phyloP scores from a whole-genome alignment of 208 protist genomes.

The Acanthamoeba healyi region DNA sequence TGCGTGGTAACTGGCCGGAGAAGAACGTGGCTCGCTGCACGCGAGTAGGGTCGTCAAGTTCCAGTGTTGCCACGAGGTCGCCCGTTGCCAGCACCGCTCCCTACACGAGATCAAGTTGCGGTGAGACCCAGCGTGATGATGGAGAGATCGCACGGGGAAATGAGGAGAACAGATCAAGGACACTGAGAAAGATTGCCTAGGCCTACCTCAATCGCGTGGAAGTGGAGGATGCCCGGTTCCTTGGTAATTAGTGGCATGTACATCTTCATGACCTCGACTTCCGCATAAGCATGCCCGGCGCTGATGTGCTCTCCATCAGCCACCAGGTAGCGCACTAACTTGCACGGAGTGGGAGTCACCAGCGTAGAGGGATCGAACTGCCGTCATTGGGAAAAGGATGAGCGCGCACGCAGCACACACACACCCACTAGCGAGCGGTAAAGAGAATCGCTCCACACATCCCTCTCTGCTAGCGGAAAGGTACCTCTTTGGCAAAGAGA shows the following conservation, averaged over 20 bases:
- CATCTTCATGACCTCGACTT: slow-evolving; percentile 99
- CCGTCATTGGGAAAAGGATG: too few species aligned
- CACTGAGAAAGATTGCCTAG: too few species aligned
- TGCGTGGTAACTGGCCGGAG: not conserved
- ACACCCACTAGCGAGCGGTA: not conserved
- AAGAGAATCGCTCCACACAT: slow-evolving; percentile 89
- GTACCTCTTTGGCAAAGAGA: slow-evolving; percentile 84
- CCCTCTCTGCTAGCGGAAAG: slow-evolving; percentile 88
- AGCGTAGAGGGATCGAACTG: slow-evolving; percentile 97
- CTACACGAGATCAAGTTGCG: slow-evolving; percentile 84
- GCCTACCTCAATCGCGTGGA: not conserved
- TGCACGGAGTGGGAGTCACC: slow-evolving; percentile 94
- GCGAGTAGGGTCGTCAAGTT: slow-evolving; percentile 95
- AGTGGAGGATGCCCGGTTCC: slow-evolving; percentile 90
- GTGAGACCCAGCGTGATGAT: too few species aligned
- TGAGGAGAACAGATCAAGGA: not conserved
- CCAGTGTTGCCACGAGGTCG: slow-evolving; percentile 94
- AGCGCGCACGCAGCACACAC: too few species aligned
- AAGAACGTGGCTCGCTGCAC: slow-evolving; percentile 24
- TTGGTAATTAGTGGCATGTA: slow-evolving; percentile 94
- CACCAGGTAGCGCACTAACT: slow-evolving; percentile 96
- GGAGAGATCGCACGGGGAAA: too few species aligned
- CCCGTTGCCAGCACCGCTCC: slow-evolving; percentile 95
- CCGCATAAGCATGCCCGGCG: slow-evolving; percentile 92
- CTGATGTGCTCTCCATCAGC: slow-evolving; percentile 93